These are phyloP conservation scores for Botryococcus braunii DNA, from an alignment of 163 green algal genomes.

Conservation along the genomic window DNA sequence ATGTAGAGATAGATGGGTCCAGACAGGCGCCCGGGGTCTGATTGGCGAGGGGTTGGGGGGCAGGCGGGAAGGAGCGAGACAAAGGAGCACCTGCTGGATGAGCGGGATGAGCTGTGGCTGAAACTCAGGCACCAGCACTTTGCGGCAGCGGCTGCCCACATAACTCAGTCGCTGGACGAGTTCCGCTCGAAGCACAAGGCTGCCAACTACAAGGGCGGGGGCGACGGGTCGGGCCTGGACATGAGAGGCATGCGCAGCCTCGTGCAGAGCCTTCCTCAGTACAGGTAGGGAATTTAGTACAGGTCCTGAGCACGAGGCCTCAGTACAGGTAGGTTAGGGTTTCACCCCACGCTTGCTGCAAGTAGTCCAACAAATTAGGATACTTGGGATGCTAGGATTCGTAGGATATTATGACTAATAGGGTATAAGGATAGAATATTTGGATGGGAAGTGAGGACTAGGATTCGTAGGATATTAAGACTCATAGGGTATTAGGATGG, in stretches of 20 bases:
- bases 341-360: too few relatives aligned
- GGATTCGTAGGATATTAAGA: too few relatives aligned
- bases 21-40: too few relatives aligned
- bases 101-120: conserved; percentile 71
- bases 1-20: too few relatives aligned
- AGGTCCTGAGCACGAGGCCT: background rate
- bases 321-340: too few relatives aligned
- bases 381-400: too few relatives aligned
- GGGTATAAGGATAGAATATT: too few relatives aligned
- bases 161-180: conserved; percentile 41
- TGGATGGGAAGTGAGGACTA: too few relatives aligned
- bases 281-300: conserved; percentile 32
- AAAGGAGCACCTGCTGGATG: conserved; percentile 58
- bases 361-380: too few relatives aligned
- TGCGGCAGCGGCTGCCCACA: conserved; percentile 49
- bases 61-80: conserved; percentile 36
- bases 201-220: conserved; percentile 10
- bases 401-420: too few relatives aligned
- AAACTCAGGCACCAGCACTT: conserved; percentile 72
- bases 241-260: conserved; percentile 53
- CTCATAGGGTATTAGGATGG: too few relatives aligned
- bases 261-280: conserved; percentile 76
- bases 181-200: conserved; percentile 61
- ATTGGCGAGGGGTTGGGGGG: too few relatives aligned
- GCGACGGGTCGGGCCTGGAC: conserved; percentile 18